phyloP scores from a whole-genome alignment of 2,329 filamentous ascomycete genomes.

The Pseudogymnoascus sp. region DNA sequence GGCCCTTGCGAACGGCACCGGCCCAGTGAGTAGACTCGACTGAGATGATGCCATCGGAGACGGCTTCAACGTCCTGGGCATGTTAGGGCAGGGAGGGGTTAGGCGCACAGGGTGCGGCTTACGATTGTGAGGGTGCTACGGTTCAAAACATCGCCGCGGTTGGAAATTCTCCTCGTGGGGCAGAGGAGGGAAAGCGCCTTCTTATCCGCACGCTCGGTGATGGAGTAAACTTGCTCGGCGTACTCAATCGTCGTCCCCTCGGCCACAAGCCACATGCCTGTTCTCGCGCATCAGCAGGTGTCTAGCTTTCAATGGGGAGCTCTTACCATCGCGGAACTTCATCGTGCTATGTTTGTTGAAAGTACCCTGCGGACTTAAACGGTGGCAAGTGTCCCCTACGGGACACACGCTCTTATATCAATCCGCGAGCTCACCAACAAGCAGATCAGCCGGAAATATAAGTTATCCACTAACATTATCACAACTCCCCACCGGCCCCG shows the following conservation, averaged over 20 bases:
- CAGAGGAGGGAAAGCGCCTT: slow-evolving; percentile 47
- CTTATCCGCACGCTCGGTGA: slow-evolving; percentile 34
- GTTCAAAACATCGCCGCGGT: slow-evolving; percentile 49
- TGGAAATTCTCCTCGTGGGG: slow-evolving; percentile 46
- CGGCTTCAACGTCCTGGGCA: slow-evolving; percentile 44
- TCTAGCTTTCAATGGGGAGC: neutral
- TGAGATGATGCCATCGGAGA: slow-evolving; percentile 51
- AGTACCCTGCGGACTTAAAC: neutral
- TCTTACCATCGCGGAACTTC: slow-evolving; percentile 52
- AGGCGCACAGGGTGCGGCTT: slow-evolving; percentile 15
- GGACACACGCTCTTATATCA: slow-evolving; percentile 7
- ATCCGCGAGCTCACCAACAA: neutral
- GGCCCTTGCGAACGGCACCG: slow-evolving; percentile 43
- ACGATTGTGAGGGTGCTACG: slow-evolving; percentile 45
- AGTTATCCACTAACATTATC: slow-evolving; percentile 1
- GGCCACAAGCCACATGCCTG: slow-evolving; percentile 56
- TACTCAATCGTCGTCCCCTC: slow-evolving; percentile 55
- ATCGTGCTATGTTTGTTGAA: slow-evolving; percentile 28
- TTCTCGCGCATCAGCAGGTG: neutral
- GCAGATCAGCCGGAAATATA: neutral
- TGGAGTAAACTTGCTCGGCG: slow-evolving; percentile 54
- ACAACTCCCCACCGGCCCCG: slow-evolving; percentile 4
- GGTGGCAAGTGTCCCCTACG: neutral
- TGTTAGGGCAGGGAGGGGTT: slow-evolving; percentile 9
- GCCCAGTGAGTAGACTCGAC: slow-evolving; percentile 51